Base-by-base conservation (phyloP, 441 rosid species). In the Adansonia grandidieri region DNA sequence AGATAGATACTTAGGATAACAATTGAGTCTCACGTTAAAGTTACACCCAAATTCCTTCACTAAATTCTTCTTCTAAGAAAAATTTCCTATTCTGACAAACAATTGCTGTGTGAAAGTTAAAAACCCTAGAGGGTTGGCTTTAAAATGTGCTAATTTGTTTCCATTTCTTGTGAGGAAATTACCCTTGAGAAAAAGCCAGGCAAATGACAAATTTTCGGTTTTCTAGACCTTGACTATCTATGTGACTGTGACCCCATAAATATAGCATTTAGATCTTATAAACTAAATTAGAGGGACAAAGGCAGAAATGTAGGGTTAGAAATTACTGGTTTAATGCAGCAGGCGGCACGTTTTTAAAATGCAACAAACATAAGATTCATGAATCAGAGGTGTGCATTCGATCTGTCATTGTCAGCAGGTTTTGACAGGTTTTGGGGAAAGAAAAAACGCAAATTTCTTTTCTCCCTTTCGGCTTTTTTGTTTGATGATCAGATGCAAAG, bases 271-370 rank as follows among this genome's bases (percentile, higher is more conserved):
- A 24, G 28, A 24, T 24, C 28, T 24, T 24, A 24, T 24, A 24
- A 24, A 24, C 28, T 24, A 24, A 24, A 56, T 17, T 1, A n/a
- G 2, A 56, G n/a, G 10, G 22, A 9, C 9, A n/a, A 19, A 19
- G 9, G 2, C 19, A 47, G 0, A 68, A 20, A 2, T 67, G 2
- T 50, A 14, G 32, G 73, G 44, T 22, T 2, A 69, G 4, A 22
- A 48, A 1, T 14, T 47, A 20, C 42, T 47, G 5, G 40, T 11
- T 11, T 48, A 4, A 48, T 6, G 44, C 9, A 22, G 37, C 57
- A 22, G 19, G 10, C 57, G 5, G 13, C 74, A 70, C 61, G 74
- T 70, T 51, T 70, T 70, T 14, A 3, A 13, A 70, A 70, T 70
- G 74, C 60, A 7, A 70, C 9, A 15, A 6, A 4, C 19, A 4